Evolutionary conservation across 2,329 filamentous ascomycete genomes (phyloP), one percentile per base, ranked within the genome.

Genomic region (Penicillium sp.): DNA sequence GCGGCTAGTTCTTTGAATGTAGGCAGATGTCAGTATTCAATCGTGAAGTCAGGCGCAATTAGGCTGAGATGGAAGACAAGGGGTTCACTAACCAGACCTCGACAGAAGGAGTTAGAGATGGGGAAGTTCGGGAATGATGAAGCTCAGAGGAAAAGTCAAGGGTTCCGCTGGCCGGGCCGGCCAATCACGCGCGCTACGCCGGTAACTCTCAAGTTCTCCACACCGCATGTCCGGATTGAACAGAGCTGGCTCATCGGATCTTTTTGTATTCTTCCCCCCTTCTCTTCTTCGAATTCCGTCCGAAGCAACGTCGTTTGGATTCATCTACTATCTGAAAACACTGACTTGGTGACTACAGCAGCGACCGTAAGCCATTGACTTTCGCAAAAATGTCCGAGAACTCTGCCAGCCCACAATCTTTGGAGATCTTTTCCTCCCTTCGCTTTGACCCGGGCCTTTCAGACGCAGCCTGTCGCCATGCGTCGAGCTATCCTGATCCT

Each of bases 371-470:
- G 15, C 21, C 15, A 53, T 53, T 48, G 44, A 39, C n/a, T 15
- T 23, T 25, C 15, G 19, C 45, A 17, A 55, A 51, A 41, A 69
- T 66, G 62, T 44, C 63, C 44, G 60, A 59, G 15, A 47, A 10
- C 38, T 39, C 42, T 13, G 36, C 52, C 25, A 45, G 43, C n/a
- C 8, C 50, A 36, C 48, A 49, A 31, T 57, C 55, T 2, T 89
- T 91, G 64, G 76, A 81, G 48, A 77, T 93, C 33, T 88, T 90
- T 69, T 88, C 87, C 3, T 88, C 89, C 1, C 78, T 92, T 56
- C 87, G 90, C 53, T 91, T 88, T 70, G 90, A 93, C 64, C 81
- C 83, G 17, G 69, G 71, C 1, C 81, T 93, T 38, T 68, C 77
- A 8, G 62, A 74, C 8, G 64, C 66, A 8, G 51, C 65, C 38